These are phyloP conservation scores for Macrolepiota dolichaula DNA, from an alignment of 768 basidiomycete genomes.

Conservation along the genomic window DNA sequence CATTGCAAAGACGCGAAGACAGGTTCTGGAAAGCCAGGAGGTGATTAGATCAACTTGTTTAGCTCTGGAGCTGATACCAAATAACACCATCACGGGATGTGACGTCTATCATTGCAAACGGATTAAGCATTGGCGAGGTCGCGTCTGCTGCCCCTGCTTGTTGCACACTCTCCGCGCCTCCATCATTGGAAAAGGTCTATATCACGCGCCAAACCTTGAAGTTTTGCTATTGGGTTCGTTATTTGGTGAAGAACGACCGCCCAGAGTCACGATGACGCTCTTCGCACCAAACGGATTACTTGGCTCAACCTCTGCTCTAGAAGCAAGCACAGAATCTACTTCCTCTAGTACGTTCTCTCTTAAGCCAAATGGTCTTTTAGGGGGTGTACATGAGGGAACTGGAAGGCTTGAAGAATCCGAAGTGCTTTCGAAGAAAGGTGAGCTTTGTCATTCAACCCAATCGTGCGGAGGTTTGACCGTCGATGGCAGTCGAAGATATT, in stretches of 20 bases:
- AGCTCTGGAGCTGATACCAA: not conserved
- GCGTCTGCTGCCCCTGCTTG: not conserved
- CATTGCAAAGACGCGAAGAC: conserved; percentile 7
- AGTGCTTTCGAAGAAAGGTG: not conserved
- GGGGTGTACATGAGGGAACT: not conserved
- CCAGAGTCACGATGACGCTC: conserved; percentile 13
- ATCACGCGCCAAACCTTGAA: not conserved
- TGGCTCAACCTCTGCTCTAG: conserved; percentile 10
- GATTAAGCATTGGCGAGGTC: conserved; percentile 5
- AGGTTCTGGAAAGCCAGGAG: not conserved
- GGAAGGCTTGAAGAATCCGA: not conserved
- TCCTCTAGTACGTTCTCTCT: not conserved
- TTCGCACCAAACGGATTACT: conserved; percentile 28
- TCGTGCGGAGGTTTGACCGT: not conserved
- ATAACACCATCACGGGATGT: conserved; percentile 13
- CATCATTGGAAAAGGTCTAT: not conserved
- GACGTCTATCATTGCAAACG: conserved; percentile 4
- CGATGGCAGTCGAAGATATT: not conserved
- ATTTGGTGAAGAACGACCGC: not conserved
- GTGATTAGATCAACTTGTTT: conserved; percentile 9
- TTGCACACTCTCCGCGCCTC: too few relatives aligned
- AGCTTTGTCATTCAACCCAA: not conserved
- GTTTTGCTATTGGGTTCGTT: not conserved
- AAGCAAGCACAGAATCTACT: not conserved
- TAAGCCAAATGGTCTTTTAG: conserved; percentile 1